A percentile compares a stretch with the other conserved stretches of the same genome.
Evolutionary conservation across 495 filamentous ascomycete species (phyloP).

Genomic region (Elasticomyces elasticus): DNA sequence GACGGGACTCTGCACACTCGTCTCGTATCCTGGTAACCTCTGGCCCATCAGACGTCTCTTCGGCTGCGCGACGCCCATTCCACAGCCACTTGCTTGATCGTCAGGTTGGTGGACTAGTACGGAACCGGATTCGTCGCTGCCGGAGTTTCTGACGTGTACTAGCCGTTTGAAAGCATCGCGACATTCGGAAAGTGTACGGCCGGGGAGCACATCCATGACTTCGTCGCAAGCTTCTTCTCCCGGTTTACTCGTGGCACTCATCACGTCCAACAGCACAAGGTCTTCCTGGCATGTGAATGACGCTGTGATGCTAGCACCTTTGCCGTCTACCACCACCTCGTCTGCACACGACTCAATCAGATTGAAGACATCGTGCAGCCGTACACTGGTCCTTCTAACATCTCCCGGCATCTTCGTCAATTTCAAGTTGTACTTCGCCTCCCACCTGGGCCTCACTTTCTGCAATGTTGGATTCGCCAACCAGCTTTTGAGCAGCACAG

Average conservation of each 20-base stretch:
- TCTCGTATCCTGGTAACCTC: too few species aligned
- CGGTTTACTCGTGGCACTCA: not conserved
- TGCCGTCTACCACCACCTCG: not conserved
- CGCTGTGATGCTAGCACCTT: not conserved
- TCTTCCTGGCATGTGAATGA: not conserved
- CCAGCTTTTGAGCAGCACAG: not conserved
- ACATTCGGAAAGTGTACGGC: not conserved
- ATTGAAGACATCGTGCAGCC: not conserved
- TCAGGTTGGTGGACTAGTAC: too few species aligned
- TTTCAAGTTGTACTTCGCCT: not conserved
- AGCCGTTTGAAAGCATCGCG: not conserved
- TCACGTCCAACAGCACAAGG: not conserved
- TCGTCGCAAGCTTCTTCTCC: too few species aligned
- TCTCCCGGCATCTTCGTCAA: not conserved
- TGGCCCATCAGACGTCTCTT: too few species aligned
- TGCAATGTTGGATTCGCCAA: not conserved
- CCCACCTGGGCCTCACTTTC: not conserved
- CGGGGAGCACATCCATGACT: not conserved
- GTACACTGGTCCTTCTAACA: not conserved
- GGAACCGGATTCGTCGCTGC: not conserved
- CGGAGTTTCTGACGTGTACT: not conserved
- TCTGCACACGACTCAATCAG: not conserved
- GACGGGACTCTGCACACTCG: too few species aligned
- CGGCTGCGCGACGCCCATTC: too few species aligned
- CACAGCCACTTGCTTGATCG: too few species aligned